Evolutionary conservation across 345 rosid species (phyloP), one percentile per base, ranked within the genome.

Genomic region (Moricandia arvensis): DNA sequence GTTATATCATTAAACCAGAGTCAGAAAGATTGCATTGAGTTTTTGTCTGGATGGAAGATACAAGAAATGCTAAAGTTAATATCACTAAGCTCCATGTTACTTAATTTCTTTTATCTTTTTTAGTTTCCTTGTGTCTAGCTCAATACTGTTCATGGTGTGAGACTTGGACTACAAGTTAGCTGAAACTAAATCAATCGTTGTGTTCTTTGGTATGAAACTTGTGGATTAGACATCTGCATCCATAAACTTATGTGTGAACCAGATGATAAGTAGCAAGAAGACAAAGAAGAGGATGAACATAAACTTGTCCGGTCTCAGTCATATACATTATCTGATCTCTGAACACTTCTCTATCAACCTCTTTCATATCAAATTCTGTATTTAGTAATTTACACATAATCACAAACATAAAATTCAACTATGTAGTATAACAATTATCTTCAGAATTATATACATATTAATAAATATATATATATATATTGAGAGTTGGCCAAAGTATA

Each of bases 321-420:
- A 67, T 12, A 33, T 67, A 8, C 17, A 66, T 31, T 57, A 58
- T 66, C n/a, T 58, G 33, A 29, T 45, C 31, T 59, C 59, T 34
- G 15, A 57, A 37, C 79, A 75, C 63, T 61, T 60, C 73, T 59
- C 73, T 67, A 66, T 67, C 72, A 55, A 65, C 34, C 18, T 21
- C 21, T 41, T 37, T 17, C 1, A 12, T 38, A 63, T 16, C 55
- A 26, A 62, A 10, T 12, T 62, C 49, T 18, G 11, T 29, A 43
- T 4, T 63, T 27, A 63, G 43, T 37, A 4, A 54, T 73, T 35
- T 64, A 21, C 24, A 21, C 62, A 11, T 45, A 65, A 29, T 4
- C 17, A 47, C 21, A 17, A 31, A 59, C 37, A 27, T 30, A 35
- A 7, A 7, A 31, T 13, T 62, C 2, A 34, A 47, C 34, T 51